Evolutionary conservation across 2,329 filamentous ascomycete genomes (phyloP).

Genomic region (Calonectria pteridis): DNA sequence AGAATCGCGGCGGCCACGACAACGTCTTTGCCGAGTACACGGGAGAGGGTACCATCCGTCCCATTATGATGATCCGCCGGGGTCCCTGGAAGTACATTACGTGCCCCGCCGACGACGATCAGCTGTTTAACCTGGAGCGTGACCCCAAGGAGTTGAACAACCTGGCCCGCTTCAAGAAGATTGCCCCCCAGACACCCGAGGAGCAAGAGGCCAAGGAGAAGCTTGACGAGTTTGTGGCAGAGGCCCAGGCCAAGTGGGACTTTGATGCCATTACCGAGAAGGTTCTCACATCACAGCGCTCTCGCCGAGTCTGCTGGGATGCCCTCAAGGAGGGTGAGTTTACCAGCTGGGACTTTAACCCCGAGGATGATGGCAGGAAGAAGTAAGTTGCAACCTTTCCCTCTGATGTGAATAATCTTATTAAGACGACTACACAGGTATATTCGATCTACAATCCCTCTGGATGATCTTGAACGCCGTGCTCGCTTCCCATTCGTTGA

Average conservation of each 20-base stretch:
- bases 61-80: conserved; percentile 93
- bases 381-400: conserved; percentile 62
- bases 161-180: conserved; percentile 65
- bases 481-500: conserved; percentile 79
- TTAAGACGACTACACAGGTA: conserved; percentile 68
- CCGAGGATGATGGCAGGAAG: conserved; percentile 74
- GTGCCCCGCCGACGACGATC: conserved; percentile 85
- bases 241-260: conserved; percentile 84
- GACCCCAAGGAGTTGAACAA: conserved; percentile 86
- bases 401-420: conserved; percentile 32
- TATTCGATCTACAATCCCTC: conserved; percentile 84
- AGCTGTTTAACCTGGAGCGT: conserved; percentile 82
- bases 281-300: conserved; percentile 82
- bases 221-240: conserved; percentile 77
- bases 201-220: conserved; percentile 62
- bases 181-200: conserved; percentile 53
- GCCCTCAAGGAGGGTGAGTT: conserved; percentile 82
- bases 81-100: conserved; percentile 92
- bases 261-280: conserved; percentile 81
- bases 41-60: conserved; percentile 89
- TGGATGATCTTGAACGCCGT: conserved; percentile 83
- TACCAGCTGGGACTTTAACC: conserved; percentile 89
- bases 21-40: conserved; percentile 97
- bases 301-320: conserved; percentile 82
- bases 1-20: conserved; percentile 76